Evolutionary conservation across 1,284 basidiomycete species (phyloP).

Genomic region (Microbotryum intermedium): DNA sequence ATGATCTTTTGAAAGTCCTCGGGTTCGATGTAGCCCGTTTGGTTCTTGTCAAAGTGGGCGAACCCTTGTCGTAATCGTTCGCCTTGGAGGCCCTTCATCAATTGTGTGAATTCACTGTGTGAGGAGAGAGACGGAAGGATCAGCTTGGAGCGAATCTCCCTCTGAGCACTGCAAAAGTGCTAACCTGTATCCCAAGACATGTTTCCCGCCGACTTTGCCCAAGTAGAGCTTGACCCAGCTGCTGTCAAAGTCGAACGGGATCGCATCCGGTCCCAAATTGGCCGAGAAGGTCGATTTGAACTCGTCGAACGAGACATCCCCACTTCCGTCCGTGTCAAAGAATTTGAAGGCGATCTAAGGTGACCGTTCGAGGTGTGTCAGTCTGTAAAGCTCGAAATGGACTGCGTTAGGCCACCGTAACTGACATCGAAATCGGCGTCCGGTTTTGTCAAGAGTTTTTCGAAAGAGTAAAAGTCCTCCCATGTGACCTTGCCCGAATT

Average conservation of each 20-base stretch:
- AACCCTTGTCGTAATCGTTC: slow-evolving; percentile 90
- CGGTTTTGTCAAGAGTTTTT: slow-evolving; percentile 64
- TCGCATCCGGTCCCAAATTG: slow-evolving; percentile 66
- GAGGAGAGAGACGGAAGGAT: slow-evolving; percentile 6
- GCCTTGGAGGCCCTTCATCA: slow-evolving; percentile 94
- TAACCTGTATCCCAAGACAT: slow-evolving; percentile 78
- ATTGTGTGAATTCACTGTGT: slow-evolving; percentile 82
- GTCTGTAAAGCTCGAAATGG: slow-evolving; percentile 47
- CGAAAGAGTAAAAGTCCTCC: slow-evolving; percentile 90
- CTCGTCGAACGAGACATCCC: slow-evolving; percentile 80
- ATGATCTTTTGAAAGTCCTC: slow-evolving; percentile 90
- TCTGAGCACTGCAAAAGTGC: not conserved
- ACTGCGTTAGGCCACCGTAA: slow-evolving; percentile 30
- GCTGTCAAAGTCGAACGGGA: slow-evolving; percentile 91
- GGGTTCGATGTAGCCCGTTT: slow-evolving; percentile 82
- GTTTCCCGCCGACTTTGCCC: slow-evolving; percentile 76
- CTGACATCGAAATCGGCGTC: slow-evolving; percentile 31
- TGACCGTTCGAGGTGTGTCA: slow-evolving; percentile 49
- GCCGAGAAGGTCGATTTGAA: slow-evolving; percentile 82
- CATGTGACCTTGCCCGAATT: slow-evolving; percentile 73
- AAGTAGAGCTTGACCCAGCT: slow-evolving; percentile 92
- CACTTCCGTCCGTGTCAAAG: slow-evolving; percentile 83
- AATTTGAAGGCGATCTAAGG: slow-evolving; percentile 81
- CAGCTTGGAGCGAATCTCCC: not conserved
- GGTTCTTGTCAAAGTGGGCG: slow-evolving; percentile 74